Base-by-base conservation (phyloP, 331 rosid species). In the Pyrus hybrid region DNA sequence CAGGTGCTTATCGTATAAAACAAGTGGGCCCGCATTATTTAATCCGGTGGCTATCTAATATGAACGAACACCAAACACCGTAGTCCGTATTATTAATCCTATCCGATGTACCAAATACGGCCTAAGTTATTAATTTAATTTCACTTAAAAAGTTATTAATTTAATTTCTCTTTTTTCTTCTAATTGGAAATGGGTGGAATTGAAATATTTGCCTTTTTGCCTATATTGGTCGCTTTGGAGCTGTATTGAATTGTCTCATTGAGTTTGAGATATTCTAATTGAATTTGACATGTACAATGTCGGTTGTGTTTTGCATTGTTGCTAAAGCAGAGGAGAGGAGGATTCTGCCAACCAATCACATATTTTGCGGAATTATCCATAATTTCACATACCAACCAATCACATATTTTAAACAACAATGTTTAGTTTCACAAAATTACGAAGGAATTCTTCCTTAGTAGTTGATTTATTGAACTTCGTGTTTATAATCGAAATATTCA, bases 291-390 rank as follows among this genome's bases (percentile, higher is more conserved):
- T 13, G 67, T 61, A 13, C 51, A 56, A 30, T 13, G 6, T 61
- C 45, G 20, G 37, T 63, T 17, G 7, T 13, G 7, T 13, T 17
- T 62, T 62, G 35, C 64, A 23, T 60, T 12, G 28, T 11, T 58
- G 28, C 28, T 58, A n/a, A 23, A 2, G 8, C 29, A 47, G 5
- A 17, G 13, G 45, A 23, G 49, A 30, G 6, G 56, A 29, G 32
- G 57, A 74, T 80, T 68, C 57, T 28, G 17, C 67, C 12, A 61
- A 12, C 83, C 83, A 74, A 80, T 74, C 83, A 74, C 16, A 80
- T 43, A 4, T 16, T n/a, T 32, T 28, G 2, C 14, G 5, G 32
- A 74, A 64, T 47, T 57, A 60, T 74, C 72, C 76, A 60, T 29
- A 20, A 23, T 41, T 41, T 13, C 64, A 18, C 49, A 32, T 18